Base-by-base conservation (phyloP, 441 rosid species). In the Adansonia rubrostipa region DNA sequence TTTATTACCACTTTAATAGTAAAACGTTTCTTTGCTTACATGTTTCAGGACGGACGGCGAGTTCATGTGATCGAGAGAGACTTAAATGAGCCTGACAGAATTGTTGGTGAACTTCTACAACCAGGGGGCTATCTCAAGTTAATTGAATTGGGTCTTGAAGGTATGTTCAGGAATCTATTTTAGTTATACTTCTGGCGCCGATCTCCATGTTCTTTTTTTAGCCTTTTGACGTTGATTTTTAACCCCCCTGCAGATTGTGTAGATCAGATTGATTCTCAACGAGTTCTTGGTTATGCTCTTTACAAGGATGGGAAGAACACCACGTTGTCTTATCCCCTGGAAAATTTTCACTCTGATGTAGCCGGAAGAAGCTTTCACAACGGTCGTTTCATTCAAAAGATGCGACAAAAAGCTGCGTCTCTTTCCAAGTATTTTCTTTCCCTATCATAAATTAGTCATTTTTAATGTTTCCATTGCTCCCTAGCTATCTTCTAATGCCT, bases 61-160 rank as follows among this genome's bases (percentile, higher is more conserved):
- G 6, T 51, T 15, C 57, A 14, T 28, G 80, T 77, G 73, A 73
- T 80, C 6, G 80, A 80, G 73, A 80, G 83, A 58, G 83, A 81
- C 28, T 40, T 81, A 28, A 57, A 20, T 20, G 78, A 66, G 40
- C 83, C 83, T 20, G 75, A 67, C 11, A 77, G 80, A 51, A 81
- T 81, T 57, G 78, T 68, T 42, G 84, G 84, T 60, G 80, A 81
- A 50, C 71, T 73, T 28, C 72, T 81, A 3, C 71, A 66, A 13
- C 83, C 80, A 15, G 83, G 80, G 6, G 83, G 83, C 4, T 81
- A 81, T 9, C 71, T 81, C 5, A 81, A 77, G 60, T 42, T 81
- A 24, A 42, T 67, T 15, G 83, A 81, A 22, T 51, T 77, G 57
- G 80, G 80, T 24, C 80, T 81, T 22, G 78, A 77, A 54, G 80